Percentiles rank a stretch among this genome's conserved stretches.
These are phyloP conservation scores for Rhizopogon vesiculosus DNA, from an alignment of 768 basidiomycete species.

Conservation along the genomic window DNA sequence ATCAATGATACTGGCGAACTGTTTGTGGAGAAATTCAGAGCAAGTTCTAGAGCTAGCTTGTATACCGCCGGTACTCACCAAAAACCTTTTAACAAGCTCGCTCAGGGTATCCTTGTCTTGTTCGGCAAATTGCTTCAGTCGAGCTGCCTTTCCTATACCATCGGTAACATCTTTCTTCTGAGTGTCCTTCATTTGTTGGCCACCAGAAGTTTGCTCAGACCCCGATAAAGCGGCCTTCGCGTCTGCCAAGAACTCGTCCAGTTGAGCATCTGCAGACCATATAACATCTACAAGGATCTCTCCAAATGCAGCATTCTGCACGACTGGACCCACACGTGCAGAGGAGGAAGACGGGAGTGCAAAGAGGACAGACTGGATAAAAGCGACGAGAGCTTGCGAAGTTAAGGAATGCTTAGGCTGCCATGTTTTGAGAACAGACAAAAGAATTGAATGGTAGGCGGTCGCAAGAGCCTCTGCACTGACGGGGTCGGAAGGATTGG, in stretches of 20 bases:
- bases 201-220: slow-evolving; percentile 19
- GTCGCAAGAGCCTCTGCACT: slow-evolving; percentile 56
- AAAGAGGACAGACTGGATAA: slow-evolving; percentile 57
- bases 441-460: slow-evolving; percentile 64
- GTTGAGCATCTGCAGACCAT: slow-evolving; percentile 74
- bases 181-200: slow-evolving; percentile 25
- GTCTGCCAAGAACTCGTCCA: slow-evolving; percentile 67
- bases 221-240: slow-evolving; percentile 38
- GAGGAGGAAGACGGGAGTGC: slow-evolving; percentile 69
- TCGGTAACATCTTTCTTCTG: slow-evolving; percentile 3
- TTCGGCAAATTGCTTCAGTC: slow-evolving; percentile 50
- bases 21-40: background rate
- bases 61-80: slow-evolving; percentile 35
- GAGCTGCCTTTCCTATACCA: slow-evolving; percentile 30
- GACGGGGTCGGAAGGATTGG: slow-evolving; percentile 48
- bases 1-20: slow-evolving; percentile 58
- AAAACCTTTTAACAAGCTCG: slow-evolving; percentile 52
- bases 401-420: slow-evolving; percentile 42
- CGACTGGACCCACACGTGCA: slow-evolving; percentile 28
- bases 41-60: background rate
- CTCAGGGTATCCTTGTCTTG: slow-evolving; percentile 60
- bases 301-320: slow-evolving; percentile 46
- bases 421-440: slow-evolving; percentile 56
- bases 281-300: slow-evolving; percentile 75
- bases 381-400: slow-evolving; percentile 49